These are phyloP conservation scores for Citrullus mucosospermus DNA, from an alignment of 306 rosid species.

Conservation along the genomic window DNA sequence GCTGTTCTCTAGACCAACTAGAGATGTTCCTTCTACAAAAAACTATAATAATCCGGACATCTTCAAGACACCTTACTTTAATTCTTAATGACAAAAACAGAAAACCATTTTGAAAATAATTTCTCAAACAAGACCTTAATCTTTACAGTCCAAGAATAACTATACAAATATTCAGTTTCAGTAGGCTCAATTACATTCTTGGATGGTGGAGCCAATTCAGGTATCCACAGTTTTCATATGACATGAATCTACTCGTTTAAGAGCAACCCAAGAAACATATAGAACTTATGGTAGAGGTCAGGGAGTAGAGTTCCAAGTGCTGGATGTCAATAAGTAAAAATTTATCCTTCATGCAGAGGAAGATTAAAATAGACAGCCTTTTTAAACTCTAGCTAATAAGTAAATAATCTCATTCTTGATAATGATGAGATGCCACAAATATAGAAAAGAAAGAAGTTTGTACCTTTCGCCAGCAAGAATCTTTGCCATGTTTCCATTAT, in stretches of 20 bases:
- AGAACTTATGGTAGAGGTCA: neutral
- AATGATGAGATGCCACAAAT: neutral
- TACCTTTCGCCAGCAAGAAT: conserved; percentile 97
- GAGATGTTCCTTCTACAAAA: neutral
- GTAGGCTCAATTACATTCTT: neutral
- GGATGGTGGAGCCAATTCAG: neutral
- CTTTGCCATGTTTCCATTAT: conserved; percentile 98
- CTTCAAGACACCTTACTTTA: neutral
- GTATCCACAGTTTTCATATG: neutral
- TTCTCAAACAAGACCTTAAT: neutral
- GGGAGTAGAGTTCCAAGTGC: neutral
- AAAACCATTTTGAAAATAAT: neutral
- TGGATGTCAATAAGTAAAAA: neutral
- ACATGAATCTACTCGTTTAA: neutral
- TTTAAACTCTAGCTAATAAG: neutral
- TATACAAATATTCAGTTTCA: neutral
- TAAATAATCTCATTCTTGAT: neutral
- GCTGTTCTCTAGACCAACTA: neutral
- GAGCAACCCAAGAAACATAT: neutral
- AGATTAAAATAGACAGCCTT: neutral
- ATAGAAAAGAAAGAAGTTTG: conserved; percentile 7
- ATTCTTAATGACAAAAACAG: neutral
- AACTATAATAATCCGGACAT: neutral
- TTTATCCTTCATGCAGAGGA: neutral
- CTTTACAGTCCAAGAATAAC: neutral